phyloP scores from a whole-genome alignment of 129 eudicot genomes.

The Scalesia atractyloides region DNA sequence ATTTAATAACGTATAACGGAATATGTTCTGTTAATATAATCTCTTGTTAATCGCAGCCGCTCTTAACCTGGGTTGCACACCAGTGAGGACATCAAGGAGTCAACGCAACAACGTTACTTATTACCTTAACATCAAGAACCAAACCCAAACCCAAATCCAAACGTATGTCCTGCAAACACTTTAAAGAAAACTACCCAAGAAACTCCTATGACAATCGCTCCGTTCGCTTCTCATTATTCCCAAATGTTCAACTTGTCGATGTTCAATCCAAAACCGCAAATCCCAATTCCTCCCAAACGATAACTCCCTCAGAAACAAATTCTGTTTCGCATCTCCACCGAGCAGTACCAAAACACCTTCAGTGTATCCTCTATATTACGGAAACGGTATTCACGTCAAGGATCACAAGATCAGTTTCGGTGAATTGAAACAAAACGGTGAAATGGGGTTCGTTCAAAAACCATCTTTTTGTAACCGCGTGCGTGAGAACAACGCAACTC shows the following conservation, averaged over 20 bases:
- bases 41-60: slow-evolving; percentile 54
- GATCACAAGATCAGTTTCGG: slow-evolving; percentile 25
- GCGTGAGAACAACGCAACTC: slow-evolving; percentile 4
- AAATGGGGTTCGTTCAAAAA: slow-evolving; percentile 27
- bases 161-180: slow-evolving; percentile 36
- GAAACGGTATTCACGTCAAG: slow-evolving; percentile 32
- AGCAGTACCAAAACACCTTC: slow-evolving; percentile 32
- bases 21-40: background rate
- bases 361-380: slow-evolving; percentile 59
- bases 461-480: slow-evolving; percentile 16
- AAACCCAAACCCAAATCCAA: slow-evolving; percentile 39
- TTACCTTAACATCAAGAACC: slow-evolving; percentile 59
- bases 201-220: slow-evolving; percentile 26
- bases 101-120: slow-evolving; percentile 61
- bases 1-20: background rate
- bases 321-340: slow-evolving; percentile 24
- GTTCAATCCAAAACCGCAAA: slow-evolving; percentile 31
- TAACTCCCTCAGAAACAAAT: slow-evolving; percentile 24
- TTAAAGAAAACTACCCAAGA: slow-evolving; percentile 34
- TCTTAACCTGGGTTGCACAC: slow-evolving; percentile 81
- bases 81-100: slow-evolving; percentile 84
- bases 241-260: slow-evolving; percentile 36
- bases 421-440: slow-evolving; percentile 24
- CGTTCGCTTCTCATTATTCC: slow-evolving; percentile 37
- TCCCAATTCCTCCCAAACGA: slow-evolving; percentile 27